These are phyloP conservation scores for Mollisia scopiformis DNA, from an alignment of 2,329 filamentous ascomycete species.

Conservation along the genomic window DNA sequence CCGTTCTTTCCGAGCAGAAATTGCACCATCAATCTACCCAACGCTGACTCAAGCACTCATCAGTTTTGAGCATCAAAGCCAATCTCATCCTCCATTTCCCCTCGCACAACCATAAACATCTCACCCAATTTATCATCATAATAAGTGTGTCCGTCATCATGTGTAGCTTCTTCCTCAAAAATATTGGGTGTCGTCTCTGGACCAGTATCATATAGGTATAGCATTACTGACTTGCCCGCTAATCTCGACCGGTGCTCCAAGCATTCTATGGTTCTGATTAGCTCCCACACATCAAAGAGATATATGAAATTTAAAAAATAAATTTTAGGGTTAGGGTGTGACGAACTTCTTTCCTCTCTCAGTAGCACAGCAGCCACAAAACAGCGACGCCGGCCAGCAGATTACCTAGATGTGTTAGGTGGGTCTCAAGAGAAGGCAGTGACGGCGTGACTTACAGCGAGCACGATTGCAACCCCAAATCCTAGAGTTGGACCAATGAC, in stretches of 20 bases:
- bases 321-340: not conserved
- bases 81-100: too few species aligned
- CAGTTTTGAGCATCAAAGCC: too few species aligned
- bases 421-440: not conserved
- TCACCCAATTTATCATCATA: too few species aligned
- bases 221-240: conserved; percentile 52
- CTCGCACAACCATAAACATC: too few species aligned
- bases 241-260: conserved; percentile 54
- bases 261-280: conserved; percentile 42
- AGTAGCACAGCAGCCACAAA: conserved; percentile 59
- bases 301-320: not conserved
- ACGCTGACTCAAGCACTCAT: too few species aligned
- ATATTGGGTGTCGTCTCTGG: too few species aligned
- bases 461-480: conserved; percentile 46
- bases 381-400: conserved; percentile 56
- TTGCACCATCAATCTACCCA: too few species aligned
- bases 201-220: conserved; percentile 46
- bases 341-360: conserved; percentile 55
- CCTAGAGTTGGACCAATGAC: conserved; percentile 57
- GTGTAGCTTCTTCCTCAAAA: too few species aligned
- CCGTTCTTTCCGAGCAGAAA: too few species aligned
- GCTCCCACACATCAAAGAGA: not conserved
- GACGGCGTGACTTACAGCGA: conserved; percentile 46
- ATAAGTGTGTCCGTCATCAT: too few species aligned
- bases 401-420: conserved; percentile 42